These are phyloP conservation scores for Papiliotrema fonsecae DNA, from an alignment of 1,284 basidiomycete species.

Conservation along the genomic window DNA sequence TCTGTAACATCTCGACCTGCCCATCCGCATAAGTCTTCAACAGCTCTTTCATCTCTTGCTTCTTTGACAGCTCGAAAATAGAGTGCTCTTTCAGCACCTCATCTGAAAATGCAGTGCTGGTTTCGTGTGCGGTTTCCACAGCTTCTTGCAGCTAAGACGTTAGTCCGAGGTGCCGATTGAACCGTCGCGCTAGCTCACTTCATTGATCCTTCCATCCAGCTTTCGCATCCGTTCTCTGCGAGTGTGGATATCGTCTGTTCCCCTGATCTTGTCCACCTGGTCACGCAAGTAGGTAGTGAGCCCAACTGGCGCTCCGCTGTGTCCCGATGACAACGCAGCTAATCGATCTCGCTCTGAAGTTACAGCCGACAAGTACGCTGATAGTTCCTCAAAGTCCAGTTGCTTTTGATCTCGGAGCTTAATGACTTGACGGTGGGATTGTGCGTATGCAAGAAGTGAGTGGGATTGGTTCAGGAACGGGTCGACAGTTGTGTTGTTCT, in stretches of 20 bases:
- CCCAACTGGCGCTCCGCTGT: conserved; percentile 55
- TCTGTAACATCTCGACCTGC: conserved; percentile 88
- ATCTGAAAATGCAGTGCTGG: conserved; percentile 89
- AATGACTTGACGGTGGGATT: conserved; percentile 82
- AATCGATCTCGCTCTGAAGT: conserved; percentile 88
- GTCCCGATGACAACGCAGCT: conserved; percentile 67
- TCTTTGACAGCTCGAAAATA: conserved; percentile 83
- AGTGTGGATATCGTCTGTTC: conserved; percentile 88
- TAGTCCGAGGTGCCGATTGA: not conserved
- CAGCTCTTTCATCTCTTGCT: conserved; percentile 94
- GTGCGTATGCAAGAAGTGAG: conserved; percentile 80
- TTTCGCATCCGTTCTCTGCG: conserved; percentile 82
- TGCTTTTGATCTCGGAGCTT: conserved; percentile 97
- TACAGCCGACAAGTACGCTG: conserved; percentile 86
- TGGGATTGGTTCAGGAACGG: conserved; percentile 85
- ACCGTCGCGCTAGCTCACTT: conserved; percentile 56
- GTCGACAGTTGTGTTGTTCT: conserved; percentile 81
- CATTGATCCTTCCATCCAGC: conserved; percentile 87
- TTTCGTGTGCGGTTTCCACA: conserved; percentile 89
- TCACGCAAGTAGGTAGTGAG: conserved; percentile 91
- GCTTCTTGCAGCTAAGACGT: conserved; percentile 79
- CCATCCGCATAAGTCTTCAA: conserved; percentile 82
- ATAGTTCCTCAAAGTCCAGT: conserved; percentile 95
- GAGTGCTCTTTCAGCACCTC: conserved; percentile 86
- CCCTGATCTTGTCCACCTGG: conserved; percentile 81